Evolutionary conservation across 768 basidiomycete genomes (phyloP), one percentile per base, ranked within the genome.

Genomic region (Boletus tomentosulus): DNA sequence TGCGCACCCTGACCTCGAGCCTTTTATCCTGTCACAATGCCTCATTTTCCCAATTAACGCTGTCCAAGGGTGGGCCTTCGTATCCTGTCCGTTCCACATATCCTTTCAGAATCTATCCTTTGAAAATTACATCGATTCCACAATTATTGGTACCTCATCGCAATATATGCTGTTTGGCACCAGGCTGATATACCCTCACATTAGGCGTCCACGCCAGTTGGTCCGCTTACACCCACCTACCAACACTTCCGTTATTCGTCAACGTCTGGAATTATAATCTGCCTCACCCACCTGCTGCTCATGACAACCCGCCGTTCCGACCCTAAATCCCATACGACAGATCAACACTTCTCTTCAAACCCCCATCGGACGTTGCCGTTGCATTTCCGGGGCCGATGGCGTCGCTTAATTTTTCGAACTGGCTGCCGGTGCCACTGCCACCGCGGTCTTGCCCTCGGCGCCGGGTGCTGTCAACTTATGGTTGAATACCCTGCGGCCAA

Each of bases 281-380:
- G 24, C 12, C 19, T 15, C 5, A 11, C 13, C 35, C 12, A 16
- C 35, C 35, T 19, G 19, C 35, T 22, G 5, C 24, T 12, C 22
- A 39, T 4, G 10, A 41, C 19, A 41, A 41, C 19, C 12, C 12
- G 6, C 41, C 6, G 12, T 4, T 42, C 43, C 16, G 8, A 28
- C 16, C 28, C 19, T 27, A 27, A 42, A 27, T 39, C 42, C 6
- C 22, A 19, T 41, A 6, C 25, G 10, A 43, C 7, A 28, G 25
- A 28, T 19, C 16, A 10, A 16, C 16, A 27, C 37, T 54, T 43
- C n/a, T 48, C 27, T 46, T 60, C 46, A 31, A 56, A 51, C 51
- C 41, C 41, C 12, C 45, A 22, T 38, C 19, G 19, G 25, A 51
- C 7, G 24, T 48, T 49, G 22, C 52, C 25, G 48, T 30, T 33